A percentile compares a stretch with the other conserved stretches of the same genome.
These are phyloP conservation scores for Fusarium sp. DNA, from an alignment of 2,329 filamentous ascomycete genomes.

Conservation along the genomic window DNA sequence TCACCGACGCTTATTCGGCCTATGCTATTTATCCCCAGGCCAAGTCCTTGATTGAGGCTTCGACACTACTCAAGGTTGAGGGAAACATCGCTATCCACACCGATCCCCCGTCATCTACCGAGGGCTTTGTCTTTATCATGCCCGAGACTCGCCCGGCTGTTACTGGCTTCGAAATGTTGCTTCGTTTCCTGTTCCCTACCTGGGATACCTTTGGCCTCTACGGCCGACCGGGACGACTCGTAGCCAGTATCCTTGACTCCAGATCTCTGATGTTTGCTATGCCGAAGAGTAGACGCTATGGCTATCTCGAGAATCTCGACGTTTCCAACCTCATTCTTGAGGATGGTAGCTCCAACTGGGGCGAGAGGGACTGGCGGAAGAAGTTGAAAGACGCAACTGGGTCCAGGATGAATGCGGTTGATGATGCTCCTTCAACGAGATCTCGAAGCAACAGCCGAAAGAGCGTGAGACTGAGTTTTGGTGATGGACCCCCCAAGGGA, in stretches of 20 bases:
- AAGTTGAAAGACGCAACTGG: conserved; percentile 91
- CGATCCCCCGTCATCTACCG: conserved; percentile 81
- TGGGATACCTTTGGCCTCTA: conserved; percentile 96
- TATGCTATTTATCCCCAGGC: conserved; percentile 97
- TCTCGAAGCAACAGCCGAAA: conserved; percentile 72
- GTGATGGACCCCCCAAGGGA: conserved; percentile 54
- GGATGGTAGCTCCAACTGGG: conserved; percentile 83
- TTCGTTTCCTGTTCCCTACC: conserved; percentile 92
- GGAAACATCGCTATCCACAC: conserved; percentile 91
- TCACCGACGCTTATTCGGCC: conserved; percentile 90
- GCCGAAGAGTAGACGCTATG: conserved; percentile 89
- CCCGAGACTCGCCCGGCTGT: conserved; percentile 94
- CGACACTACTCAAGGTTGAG: conserved; percentile 94
- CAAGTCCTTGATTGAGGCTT: conserved; percentile 93
- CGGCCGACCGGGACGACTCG: conserved; percentile 87
- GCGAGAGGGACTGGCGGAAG: conserved; percentile 90
- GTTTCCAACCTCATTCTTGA: conserved; percentile 85
- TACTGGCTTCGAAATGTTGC: conserved; percentile 94
- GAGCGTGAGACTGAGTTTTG: conserved; percentile 70
- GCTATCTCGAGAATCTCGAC: conserved; percentile 91
- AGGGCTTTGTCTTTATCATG: conserved; percentile 99
- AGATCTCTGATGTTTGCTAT: conserved; percentile 98
- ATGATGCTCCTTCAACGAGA: conserved; percentile 62
- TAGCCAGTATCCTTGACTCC: conserved; percentile 89
- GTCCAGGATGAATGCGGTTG: conserved; percentile 79